Evolutionary conservation across 2,329 filamentous ascomycete species (phyloP).

Genomic region (Talaromyces sp.): DNA sequence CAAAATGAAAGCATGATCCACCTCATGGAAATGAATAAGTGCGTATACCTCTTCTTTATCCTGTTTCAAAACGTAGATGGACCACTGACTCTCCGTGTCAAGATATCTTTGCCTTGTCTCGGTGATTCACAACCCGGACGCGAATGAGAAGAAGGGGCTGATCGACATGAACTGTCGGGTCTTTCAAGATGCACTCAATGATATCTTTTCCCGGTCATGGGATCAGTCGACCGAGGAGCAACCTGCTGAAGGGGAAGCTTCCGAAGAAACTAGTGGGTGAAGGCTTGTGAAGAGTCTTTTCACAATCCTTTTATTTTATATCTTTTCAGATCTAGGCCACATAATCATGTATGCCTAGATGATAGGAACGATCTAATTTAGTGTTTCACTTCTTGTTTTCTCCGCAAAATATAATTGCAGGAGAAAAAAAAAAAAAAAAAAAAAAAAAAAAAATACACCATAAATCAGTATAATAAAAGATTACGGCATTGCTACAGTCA

Average conservation of each 20-base stretch:
- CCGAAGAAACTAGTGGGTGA: background rate
- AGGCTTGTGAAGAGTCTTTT: background rate
- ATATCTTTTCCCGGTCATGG: conserved; percentile 53
- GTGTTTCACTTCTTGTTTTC: background rate
- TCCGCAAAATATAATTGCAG: background rate
- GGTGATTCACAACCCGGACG: conserved; percentile 60
- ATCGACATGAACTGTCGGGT: conserved; percentile 64
- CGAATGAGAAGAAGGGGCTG: conserved; percentile 57
- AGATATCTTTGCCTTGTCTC: conserved; percentile 61
- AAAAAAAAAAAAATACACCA: background rate
- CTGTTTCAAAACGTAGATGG: background rate
- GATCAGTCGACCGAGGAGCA: conserved; percentile 23
- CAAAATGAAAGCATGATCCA: conserved; percentile 61
- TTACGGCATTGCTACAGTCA: background rate
- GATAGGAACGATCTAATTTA: background rate
- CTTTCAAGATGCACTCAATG: conserved; percentile 57
- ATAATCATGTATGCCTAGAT: background rate
- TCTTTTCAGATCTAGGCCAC: background rate
- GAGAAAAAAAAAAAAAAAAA: background rate
- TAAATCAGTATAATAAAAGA: background rate
- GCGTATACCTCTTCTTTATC: conserved; percentile 1
- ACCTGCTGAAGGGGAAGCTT: background rate
- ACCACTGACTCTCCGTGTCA: conserved; percentile 14
- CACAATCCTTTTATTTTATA: background rate
- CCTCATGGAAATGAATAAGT: conserved; percentile 63